A percentile compares a stretch with the other conserved stretches of the same genome.
These are phyloP conservation scores for Venturiaceae sp. DNA, from an alignment of 2,329 filamentous ascomycete species.

Conservation along the genomic window DNA sequence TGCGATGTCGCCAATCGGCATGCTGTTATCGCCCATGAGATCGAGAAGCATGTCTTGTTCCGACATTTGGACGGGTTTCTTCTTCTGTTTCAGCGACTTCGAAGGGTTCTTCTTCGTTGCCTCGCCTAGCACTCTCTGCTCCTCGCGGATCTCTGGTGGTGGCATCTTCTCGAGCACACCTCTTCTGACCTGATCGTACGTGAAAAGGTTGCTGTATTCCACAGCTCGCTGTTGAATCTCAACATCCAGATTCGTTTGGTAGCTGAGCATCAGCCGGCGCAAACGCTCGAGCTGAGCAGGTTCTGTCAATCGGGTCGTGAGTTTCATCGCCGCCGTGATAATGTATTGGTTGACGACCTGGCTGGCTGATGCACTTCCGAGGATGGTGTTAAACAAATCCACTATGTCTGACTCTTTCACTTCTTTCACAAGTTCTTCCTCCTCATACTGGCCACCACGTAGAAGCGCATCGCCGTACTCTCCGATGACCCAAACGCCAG, in stretches of 20 bases:
- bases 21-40: slow-evolving; percentile 68
- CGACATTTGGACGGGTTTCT: slow-evolving; percentile 66
- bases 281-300: slow-evolving; percentile 79
- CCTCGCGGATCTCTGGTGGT: slow-evolving; percentile 90
- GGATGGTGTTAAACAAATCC: slow-evolving; percentile 82
- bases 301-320: slow-evolving; percentile 80
- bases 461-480: slow-evolving; percentile 92
- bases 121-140: slow-evolving; percentile 81
- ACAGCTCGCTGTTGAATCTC: slow-evolving; percentile 95
- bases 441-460: slow-evolving; percentile 81
- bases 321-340: slow-evolving; percentile 86
- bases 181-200: slow-evolving; percentile 73
- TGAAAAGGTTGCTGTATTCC: slow-evolving; percentile 92
- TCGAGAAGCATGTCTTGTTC: slow-evolving; percentile 89
- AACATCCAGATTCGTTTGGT: slow-evolving; percentile 82
- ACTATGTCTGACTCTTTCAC: slow-evolving; percentile 85
- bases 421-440: slow-evolving; percentile 75
- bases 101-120: slow-evolving; percentile 40
- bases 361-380: slow-evolving; percentile 89
- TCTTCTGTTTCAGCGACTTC: slow-evolving; percentile 54
- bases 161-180: slow-evolving; percentile 98
- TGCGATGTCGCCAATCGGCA: slow-evolving; percentile 42
- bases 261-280: slow-evolving; percentile 62
- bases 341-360: slow-evolving; percentile 94
- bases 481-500: slow-evolving; percentile 94